Evolutionary conservation across 352 stramenopile species (phyloP).

Genomic region (Pythium phragmitis): DNA sequence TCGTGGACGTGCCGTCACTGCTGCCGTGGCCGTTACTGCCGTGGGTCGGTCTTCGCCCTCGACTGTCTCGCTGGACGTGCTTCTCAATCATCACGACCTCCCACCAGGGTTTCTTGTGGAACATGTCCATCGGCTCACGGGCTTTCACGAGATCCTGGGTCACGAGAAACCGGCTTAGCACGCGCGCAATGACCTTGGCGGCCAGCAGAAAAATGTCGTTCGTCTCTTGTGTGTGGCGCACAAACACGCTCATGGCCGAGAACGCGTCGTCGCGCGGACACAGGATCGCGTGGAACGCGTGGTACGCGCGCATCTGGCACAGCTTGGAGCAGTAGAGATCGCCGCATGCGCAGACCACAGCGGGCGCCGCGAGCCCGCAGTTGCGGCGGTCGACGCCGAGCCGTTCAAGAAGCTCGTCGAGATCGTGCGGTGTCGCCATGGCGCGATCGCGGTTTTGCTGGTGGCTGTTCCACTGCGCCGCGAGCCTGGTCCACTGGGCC

Average conservation of each 20-base stretch:
- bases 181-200: constrained; percentile 80
- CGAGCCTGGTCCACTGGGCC: constrained; percentile 47
- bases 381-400: constrained; percentile 44
- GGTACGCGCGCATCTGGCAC: constrained; percentile 64
- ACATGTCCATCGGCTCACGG: constrained; percentile 81
- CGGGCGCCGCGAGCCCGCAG: constrained; percentile 45
- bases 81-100: constrained; percentile 70
- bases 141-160: constrained; percentile 56
- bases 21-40: not conserved
- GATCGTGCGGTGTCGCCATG: constrained; percentile 26
- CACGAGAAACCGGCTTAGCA: constrained; percentile 59
- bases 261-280: constrained; percentile 63
- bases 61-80: constrained; percentile 41
- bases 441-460: constrained; percentile 12
- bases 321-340: constrained; percentile 85
- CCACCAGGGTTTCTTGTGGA: constrained; percentile 92
- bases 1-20: constrained; percentile 15
- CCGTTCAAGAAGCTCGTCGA: constrained; percentile 44
- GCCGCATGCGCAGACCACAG: constrained; percentile 55
- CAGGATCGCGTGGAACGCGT: constrained; percentile 76
- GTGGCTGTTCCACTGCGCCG: constrained; percentile 28
- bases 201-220: constrained; percentile 93
- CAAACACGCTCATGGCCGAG: constrained; percentile 61
- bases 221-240: constrained; percentile 74
- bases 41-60: constrained; percentile 10